Base-by-base conservation (phyloP, 352 stramenopile species). In the Globisporangium paddicum region DNA sequence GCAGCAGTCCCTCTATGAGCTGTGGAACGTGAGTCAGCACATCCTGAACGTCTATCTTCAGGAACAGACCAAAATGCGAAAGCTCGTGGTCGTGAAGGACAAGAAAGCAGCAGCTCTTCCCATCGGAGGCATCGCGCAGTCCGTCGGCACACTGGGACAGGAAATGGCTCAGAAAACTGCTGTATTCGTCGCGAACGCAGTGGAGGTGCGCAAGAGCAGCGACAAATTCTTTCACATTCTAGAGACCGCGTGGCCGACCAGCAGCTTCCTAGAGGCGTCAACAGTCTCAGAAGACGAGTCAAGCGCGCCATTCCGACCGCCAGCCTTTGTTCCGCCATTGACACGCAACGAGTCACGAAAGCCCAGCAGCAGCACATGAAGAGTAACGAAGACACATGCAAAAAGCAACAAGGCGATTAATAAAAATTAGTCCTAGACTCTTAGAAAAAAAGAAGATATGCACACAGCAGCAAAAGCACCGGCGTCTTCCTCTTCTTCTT, bases 1-100 rank as follows among this genome's bases (percentile, higher is more conserved):
- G 0, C 78, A 90, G 54, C 77, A 73, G 16, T 66, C 62, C 26
- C 63, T 77, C 1, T 86, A 86, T 51, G 71, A 87, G 4, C 60
- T 82, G 32, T 89, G 75, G 75, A 87, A 85, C 49, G 71, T 77
- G 18, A 86, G 69, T 14, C 73, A 85, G 21, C 68, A 85, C n/a
- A 68, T 87, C 9, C 41, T 86, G 25, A 69, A 82, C 25, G 71
- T 79, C 2, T 58, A 74, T 25, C 25, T 58, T 6, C 59, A 75
- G n/a, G 74, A 84, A n/a, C 45, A 57, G 18, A 32, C 54, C 11
- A 28, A 50, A 5, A 44, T 23, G 11, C 62, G 19, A 21, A 23
- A 34, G 21, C 23, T 26, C 1, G 21, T 19, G 6, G 16, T 4
- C 5, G 14, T 23, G 18, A 47, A 32, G 16, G 16, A 38, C 45